Evolutionary conservation across 352 stramenopile genomes (phyloP), one percentile per base, ranked within the genome.

Genomic region (Globisporangium paroecandrum): DNA sequence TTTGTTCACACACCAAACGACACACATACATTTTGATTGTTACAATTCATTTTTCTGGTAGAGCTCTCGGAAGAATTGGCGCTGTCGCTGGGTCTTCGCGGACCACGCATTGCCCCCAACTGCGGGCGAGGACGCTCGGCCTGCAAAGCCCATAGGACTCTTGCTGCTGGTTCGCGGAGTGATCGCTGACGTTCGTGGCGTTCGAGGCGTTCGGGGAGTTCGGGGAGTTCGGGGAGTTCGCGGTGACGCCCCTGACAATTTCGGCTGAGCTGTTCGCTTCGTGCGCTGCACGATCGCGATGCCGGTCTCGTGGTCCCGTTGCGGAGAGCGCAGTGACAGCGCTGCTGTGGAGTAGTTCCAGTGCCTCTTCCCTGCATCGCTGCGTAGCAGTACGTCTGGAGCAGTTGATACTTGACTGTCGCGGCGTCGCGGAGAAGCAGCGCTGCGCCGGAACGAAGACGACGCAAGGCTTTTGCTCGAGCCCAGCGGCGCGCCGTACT

Each of bases 261-360:
- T 47, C 0, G 34, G 69, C 1, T 64, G 68, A 43, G 55, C 53
- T 24, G 64, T 43, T 56, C 34, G 69, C 38, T 53, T 66, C 27
- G 24, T 38, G 5, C 57, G 57, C 20, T 66, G 61, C 46, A 76
- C 36, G 34, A 73, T 71, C 53, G 73, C 65, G 58, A 76, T 55
- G 6, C 58, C 64, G 3, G 32, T 63, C 15, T 57, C 38, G 34
- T 51, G 43, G 8, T 34, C 62, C 24, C 69, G 64, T 22, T 79
- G 71, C 0, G 77, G 75, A 1, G 77, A 85, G 58, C 71, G 64
- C 55, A 84, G 69, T 6, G 73, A 80, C 34, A 85, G 54, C n/a
- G 77, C 76, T 27, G 76, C 71, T 8, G 72, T 79, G n/a, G 77
- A 85, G 8, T 70, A 81, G 6, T 66, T 63, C 77, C 77, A 85